phyloP scores from a whole-genome alignment of 1,139 yeast species.

The Kurtzmaniella quercitrusa region DNA sequence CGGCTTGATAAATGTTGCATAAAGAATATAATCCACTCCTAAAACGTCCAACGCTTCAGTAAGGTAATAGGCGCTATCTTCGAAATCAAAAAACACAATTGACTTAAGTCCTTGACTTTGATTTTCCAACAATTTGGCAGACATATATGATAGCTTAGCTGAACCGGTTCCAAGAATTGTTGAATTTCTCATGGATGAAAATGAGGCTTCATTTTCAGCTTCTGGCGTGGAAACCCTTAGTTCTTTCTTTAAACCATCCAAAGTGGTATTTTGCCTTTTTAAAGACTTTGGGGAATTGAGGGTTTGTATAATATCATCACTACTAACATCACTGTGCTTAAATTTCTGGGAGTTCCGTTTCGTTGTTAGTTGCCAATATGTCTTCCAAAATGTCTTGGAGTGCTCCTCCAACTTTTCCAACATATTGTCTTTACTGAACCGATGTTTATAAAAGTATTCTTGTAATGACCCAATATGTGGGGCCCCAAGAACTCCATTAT shows the following conservation, averaged over 20 bases:
- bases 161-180: constrained; percentile 55
- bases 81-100: constrained; percentile 65
- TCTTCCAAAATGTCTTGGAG: constrained; percentile 46
- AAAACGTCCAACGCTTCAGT: constrained; percentile 60
- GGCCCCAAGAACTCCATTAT: constrained; percentile 49
- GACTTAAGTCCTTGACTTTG: constrained; percentile 46
- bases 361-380: constrained; percentile 45
- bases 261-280: constrained; percentile 10
- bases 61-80: constrained; percentile 64
- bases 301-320: neutral
- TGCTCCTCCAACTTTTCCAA: constrained; percentile 23
- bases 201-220: constrained; percentile 9
- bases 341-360: constrained; percentile 31
- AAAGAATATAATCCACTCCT: constrained; percentile 57
- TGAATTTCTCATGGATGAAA: constrained; percentile 26
- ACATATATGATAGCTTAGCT: constrained; percentile 55
- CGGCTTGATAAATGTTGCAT: constrained; percentile 56
- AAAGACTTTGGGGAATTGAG: constrained; percentile 6
- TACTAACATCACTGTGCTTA: constrained; percentile 9
- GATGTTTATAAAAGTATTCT: constrained; percentile 48
- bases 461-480: constrained; percentile 55
- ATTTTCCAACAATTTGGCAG: constrained; percentile 50
- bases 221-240: neutral
- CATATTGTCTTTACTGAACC: constrained; percentile 34
- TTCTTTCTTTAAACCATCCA: neutral